A percentile compares a stretch with the other conserved stretches of the same genome.
These are phyloP conservation scores for Amphibolis antarctica DNA, from an alignment of 106 monocot species.

Conservation along the genomic window DNA sequence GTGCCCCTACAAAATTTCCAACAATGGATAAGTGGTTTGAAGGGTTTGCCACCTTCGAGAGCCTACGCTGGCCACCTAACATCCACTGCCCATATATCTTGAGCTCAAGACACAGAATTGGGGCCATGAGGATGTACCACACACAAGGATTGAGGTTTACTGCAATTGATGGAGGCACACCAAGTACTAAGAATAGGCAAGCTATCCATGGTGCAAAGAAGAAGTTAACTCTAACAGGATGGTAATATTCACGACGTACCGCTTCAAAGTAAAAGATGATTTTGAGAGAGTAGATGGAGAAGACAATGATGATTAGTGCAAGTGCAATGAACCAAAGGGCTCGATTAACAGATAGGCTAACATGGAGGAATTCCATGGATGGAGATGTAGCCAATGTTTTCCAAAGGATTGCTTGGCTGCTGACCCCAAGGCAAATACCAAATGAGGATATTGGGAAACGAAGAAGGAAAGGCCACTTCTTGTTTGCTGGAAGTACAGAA, in stretches of 20 bases:
- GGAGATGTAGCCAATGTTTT: constrained; percentile 37
- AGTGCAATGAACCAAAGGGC: constrained; percentile 63
- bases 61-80: constrained; percentile 77
- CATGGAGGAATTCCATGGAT: constrained; percentile 49
- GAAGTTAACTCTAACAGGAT: constrained; percentile 97
- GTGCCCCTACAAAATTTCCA: constrained; percentile 82
- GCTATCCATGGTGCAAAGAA: constrained; percentile 93
- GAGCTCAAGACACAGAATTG: constrained; percentile 61
- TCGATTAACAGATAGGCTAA: constrained; percentile 51
- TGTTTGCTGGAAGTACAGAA: constrained; percentile 11
- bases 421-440: constrained; percentile 73
- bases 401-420: constrained; percentile 91
- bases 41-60: constrained; percentile 59
- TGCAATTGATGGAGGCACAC: constrained; percentile 33
- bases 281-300: constrained; percentile 64
- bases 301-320: constrained; percentile 31
- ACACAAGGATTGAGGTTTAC: constrained; percentile 30
- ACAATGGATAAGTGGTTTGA: constrained; percentile 77
- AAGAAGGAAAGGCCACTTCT: constrained; percentile 84
- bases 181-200: constrained; percentile 70
- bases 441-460: constrained; percentile 82
- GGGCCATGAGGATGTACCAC: constrained; percentile 53
- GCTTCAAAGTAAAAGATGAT: constrained; percentile 85
- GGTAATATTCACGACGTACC: constrained; percentile 83
- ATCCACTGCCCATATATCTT: constrained; percentile 98